These are phyloP conservation scores for Rosa persica DNA, from an alignment of 306 rosid genomes.

Conservation along the genomic window DNA sequence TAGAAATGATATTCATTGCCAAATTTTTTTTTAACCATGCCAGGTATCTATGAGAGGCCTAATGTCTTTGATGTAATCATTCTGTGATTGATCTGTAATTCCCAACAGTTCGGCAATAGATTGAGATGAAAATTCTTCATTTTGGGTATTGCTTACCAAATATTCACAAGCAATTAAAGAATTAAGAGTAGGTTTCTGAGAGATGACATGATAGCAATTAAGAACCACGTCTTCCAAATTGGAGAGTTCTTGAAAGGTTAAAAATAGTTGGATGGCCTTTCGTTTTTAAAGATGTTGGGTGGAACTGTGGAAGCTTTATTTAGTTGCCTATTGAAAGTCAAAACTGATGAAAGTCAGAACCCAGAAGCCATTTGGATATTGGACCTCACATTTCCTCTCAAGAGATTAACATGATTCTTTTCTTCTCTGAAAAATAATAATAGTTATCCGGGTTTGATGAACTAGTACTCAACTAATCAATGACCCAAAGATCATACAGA, in stretches of 20 bases:
- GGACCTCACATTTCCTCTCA: neutral
- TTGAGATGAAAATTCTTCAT: neutral
- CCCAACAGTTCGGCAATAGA: neutral
- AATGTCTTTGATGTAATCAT: neutral
- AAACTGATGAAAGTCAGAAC: neutral
- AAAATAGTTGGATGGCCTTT: neutral
- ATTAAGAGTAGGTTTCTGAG: conserved; percentile 10
- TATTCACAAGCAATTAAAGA: conserved; percentile 19
- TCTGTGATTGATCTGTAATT: neutral
- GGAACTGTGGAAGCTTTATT: neutral
- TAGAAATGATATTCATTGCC: neutral
- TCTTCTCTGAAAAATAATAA: neutral
- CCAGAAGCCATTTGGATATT: neutral
- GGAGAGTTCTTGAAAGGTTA: conserved; percentile 33
- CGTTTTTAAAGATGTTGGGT: neutral
- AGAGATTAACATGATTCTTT: neutral
- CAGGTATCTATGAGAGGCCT: neutral
- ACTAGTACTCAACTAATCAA: neutral
- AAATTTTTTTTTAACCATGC: neutral
- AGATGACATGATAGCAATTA: conserved; percentile 21
- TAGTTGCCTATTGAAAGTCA: neutral
- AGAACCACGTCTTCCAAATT: conserved; percentile 44
- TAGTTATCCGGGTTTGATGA: neutral
- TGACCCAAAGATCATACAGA: neutral
- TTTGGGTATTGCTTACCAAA: conserved; percentile 6